Conservation (phyloP, 305 asterid species). For the Fraxinus nigra region DNA sequence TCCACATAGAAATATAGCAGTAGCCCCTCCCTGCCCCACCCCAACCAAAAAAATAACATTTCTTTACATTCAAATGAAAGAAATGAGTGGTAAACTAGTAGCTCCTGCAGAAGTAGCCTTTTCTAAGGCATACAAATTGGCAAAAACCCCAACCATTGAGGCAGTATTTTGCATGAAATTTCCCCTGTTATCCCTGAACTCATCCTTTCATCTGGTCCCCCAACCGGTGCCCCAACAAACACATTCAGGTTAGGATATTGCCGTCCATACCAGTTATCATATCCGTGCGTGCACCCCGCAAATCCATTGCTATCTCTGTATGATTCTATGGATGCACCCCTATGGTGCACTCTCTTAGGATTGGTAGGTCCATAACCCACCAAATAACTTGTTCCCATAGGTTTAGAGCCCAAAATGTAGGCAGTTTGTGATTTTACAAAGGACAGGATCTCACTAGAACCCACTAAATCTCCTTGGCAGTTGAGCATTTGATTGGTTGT, state of each 20-base stretch:
- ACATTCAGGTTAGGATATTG: constrained; percentile 58
- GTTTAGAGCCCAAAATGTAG: constrained; percentile 72
- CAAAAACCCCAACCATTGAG: constrained; percentile 70
- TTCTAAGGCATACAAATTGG: constrained; percentile 38
- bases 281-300: constrained; percentile 86
- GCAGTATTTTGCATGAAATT: constrained; percentile 77
- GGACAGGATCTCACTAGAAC: constrained; percentile 42
- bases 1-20: background rate
- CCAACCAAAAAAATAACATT: constrained; percentile 15
- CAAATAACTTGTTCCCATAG: constrained; percentile 67
- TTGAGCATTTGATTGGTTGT: constrained; percentile 41
- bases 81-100: constrained; percentile 18
- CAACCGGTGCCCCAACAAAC: constrained; percentile 69
- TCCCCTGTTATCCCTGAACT: constrained; percentile 53
- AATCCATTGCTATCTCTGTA: constrained; percentile 51
- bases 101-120: constrained; percentile 1
- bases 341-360: constrained; percentile 71
- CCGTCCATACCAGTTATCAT: constrained; percentile 60
- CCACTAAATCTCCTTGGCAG: constrained; percentile 41
- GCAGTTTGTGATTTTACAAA: constrained; percentile 66
- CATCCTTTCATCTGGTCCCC: constrained; percentile 70
- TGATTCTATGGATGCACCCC: constrained; percentile 66
- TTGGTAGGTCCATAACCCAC: constrained; percentile 63
- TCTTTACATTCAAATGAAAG: constrained; percentile 27
- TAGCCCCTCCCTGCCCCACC: background rate